A percentile compares a stretch with the other conserved stretches of the same genome.
These are phyloP conservation scores for Dioscorea dumetorum DNA, from an alignment of 106 monocot species.

Conservation along the genomic window DNA sequence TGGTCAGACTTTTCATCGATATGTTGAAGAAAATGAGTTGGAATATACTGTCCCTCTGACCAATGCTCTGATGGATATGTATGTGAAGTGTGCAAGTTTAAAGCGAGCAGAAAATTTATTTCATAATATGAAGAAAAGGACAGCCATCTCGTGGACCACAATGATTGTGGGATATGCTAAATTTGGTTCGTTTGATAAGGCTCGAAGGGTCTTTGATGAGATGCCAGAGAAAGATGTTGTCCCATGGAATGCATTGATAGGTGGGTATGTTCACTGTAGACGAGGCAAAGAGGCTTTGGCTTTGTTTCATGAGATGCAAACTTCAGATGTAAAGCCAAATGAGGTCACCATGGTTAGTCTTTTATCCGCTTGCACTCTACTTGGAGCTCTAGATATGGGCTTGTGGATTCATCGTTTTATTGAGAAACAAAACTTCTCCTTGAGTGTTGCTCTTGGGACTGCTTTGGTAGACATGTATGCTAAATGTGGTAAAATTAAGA, in stretches of 20 bases:
- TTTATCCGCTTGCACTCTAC: conserved; percentile 34
- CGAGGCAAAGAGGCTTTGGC: conserved; percentile 32
- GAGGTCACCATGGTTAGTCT: conserved; percentile 41
- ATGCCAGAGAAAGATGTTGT: conserved; percentile 50
- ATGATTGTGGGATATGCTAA: conserved; percentile 49
- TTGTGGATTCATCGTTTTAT: conserved; percentile 36
- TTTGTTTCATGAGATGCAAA: conserved; percentile 49
- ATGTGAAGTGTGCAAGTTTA: conserved; percentile 46
- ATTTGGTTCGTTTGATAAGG: conserved; percentile 27
- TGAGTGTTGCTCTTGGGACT: conserved; percentile 26
- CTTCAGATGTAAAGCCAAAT: conserved; percentile 23
- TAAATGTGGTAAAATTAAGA: conserved; percentile 43
- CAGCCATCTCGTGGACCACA: conserved; percentile 47
- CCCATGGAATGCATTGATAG: conserved; percentile 58
- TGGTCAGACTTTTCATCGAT: conserved; percentile 30
- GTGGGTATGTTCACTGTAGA: conserved; percentile 34
- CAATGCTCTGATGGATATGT: conserved; percentile 61
- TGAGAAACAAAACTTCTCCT: conserved; percentile 16
- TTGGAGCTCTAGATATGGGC: conserved; percentile 47
- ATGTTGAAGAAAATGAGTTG: conserved; percentile 22
- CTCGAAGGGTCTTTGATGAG: conserved; percentile 32
- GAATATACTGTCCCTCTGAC: conserved; percentile 23
- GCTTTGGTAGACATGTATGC: conserved; percentile 67
- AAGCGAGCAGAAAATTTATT: conserved; percentile 28
- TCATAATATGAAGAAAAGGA: conserved; percentile 23